These are phyloP conservation scores for Annulohypoxylon maeteangense DNA, from an alignment of 495 filamentous ascomycete genomes.

Conservation along the genomic window DNA sequence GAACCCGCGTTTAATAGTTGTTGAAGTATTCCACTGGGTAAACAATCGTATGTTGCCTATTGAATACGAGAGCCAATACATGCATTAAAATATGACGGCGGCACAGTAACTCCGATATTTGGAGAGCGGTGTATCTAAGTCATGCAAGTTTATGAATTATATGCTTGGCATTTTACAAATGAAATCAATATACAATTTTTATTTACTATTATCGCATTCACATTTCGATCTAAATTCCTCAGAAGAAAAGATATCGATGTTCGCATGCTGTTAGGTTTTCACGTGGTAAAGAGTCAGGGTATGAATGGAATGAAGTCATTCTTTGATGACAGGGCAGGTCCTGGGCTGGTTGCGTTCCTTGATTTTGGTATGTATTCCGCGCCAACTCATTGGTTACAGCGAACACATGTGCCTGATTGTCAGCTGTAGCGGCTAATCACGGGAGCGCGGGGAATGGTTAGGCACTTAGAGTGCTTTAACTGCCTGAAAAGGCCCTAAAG, in stretches of 20 bases:
- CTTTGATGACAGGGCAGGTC: background rate
- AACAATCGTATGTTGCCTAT: background rate
- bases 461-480: constrained; percentile 35
- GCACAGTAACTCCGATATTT: constrained; percentile 2
- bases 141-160: background rate
- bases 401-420: constrained; percentile 14
- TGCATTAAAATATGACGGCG: background rate
- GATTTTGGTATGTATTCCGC: constrained; percentile 1
- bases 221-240: background rate
- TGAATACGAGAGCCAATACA: background rate
- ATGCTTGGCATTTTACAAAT: background rate
- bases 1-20: too few relatives aligned
- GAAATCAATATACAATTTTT: background rate
- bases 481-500: constrained; percentile 28
- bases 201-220: background rate
- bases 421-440: constrained; percentile 38
- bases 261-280: background rate
- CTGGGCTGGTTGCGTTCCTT: constrained; percentile 1
- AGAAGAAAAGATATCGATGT: background rate
- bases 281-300: constrained; percentile 7
- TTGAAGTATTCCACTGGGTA: background rate
- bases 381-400: constrained; percentile 13
- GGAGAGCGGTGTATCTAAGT: background rate
- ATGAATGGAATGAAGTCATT: constrained; percentile 23
- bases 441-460: constrained; percentile 26